phyloP scores from a whole-genome alignment of 495 filamentous ascomycete species.

The Aspergillus hancockii region DNA sequence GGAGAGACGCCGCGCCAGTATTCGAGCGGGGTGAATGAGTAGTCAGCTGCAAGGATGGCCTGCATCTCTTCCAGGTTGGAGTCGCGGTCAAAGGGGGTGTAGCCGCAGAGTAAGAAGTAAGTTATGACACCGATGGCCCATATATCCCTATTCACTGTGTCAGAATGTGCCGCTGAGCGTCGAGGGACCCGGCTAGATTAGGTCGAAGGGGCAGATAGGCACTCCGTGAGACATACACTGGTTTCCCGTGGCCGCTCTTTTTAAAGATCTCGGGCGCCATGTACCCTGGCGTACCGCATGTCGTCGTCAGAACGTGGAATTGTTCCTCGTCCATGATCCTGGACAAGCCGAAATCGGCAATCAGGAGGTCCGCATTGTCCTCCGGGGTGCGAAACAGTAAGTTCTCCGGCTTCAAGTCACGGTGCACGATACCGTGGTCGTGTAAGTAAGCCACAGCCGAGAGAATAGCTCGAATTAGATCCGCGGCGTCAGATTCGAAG shows the following conservation, averaged over 20 bases:
- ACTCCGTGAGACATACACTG: constrained; percentile 57
- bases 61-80: constrained; percentile 99
- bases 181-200: neutral
- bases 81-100: constrained; percentile 97
- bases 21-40: constrained; percentile 91
- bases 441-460: constrained; percentile 98
- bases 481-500: constrained; percentile 95
- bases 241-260: constrained; percentile 76
- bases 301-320: constrained; percentile 96
- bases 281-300: constrained; percentile 96
- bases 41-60: constrained; percentile 94
- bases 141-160: constrained; percentile 55
- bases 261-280: constrained; percentile 87
- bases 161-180: neutral
- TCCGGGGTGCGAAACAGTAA: constrained; percentile 57
- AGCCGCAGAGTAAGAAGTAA: constrained; percentile 97
- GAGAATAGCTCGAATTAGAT: constrained; percentile 90
- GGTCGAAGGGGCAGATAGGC: neutral
- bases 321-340: constrained; percentile 99
- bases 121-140: constrained; percentile 85
- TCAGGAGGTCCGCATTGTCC: constrained; percentile 70
- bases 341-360: constrained; percentile 92
- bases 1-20: constrained; percentile 96
- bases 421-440: constrained; percentile 97
- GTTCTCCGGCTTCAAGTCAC: constrained; percentile 66